Percentiles rank a stretch among this genome's conserved stretches.
These are phyloP conservation scores for Cercis canadensis DNA, from an alignment of 306 rosid genomes.

Conservation along the genomic window DNA sequence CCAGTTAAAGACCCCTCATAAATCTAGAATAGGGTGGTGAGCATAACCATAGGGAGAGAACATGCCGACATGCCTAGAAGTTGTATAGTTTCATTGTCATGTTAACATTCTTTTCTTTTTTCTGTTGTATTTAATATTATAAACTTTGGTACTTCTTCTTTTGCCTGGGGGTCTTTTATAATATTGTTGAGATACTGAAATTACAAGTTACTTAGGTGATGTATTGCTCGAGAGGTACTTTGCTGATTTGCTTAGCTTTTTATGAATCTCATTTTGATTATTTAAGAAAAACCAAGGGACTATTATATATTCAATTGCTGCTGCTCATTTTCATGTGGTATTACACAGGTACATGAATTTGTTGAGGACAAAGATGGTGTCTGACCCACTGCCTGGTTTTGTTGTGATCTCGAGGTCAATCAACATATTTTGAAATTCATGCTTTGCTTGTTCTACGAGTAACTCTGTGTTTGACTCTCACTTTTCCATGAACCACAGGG, in stretches of 20 bases:
- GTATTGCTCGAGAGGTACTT: neutral
- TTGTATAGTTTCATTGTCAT: constrained; percentile 16
- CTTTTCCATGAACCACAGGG: constrained; percentile 52
- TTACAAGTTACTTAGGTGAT: too few species aligned
- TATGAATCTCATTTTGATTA: neutral
- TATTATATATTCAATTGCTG: constrained; percentile 1
- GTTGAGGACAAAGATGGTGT: constrained; percentile 48
- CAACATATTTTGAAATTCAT: constrained; percentile 30
- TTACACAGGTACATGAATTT: constrained; percentile 64
- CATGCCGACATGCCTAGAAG: constrained; percentile 1
- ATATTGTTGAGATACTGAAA: too few species aligned
- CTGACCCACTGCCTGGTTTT: constrained; percentile 43
- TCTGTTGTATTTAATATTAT: neutral
- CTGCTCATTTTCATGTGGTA: constrained; percentile 41
- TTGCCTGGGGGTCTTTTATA: too few species aligned
- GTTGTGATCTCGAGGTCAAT: constrained; percentile 60
- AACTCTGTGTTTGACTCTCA: constrained; percentile 34
- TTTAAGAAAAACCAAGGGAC: constrained; percentile 17
- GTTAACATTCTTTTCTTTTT: constrained; percentile 1
- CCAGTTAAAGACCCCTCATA: neutral
- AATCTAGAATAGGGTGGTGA: neutral
- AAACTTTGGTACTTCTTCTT: too few species aligned
- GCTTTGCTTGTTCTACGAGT: constrained; percentile 31
- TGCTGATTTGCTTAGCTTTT: constrained; percentile 20
- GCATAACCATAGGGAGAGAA: neutral